These are phyloP conservation scores for Fusarium domesticum DNA, from an alignment of 2,329 filamentous ascomycete species.

Conservation along the genomic window DNA sequence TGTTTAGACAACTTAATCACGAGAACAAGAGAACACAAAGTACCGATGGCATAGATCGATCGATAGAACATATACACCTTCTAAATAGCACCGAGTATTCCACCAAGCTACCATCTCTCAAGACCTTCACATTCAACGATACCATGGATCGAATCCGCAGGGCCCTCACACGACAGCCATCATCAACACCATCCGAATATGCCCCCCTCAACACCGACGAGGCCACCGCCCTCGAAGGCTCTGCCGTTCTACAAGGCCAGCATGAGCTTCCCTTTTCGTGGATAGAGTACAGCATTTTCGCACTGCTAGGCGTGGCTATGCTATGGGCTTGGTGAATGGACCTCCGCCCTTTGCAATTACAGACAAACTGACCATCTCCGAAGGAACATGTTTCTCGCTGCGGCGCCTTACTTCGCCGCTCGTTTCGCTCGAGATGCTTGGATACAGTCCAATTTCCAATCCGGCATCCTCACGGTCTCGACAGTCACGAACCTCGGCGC, in stretches of 20 bases:
- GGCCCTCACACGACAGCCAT: slow-evolving; percentile 21
- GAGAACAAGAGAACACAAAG: too few species aligned
- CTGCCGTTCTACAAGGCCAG: slow-evolving; percentile 31
- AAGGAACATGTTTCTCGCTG: slow-evolving; percentile 98
- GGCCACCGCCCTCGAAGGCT: slow-evolving; percentile 26
- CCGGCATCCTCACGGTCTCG: slow-evolving; percentile 81
- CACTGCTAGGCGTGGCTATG: slow-evolving; percentile 86
- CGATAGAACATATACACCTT: too few species aligned
- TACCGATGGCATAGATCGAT: too few species aligned
- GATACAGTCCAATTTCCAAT: slow-evolving; percentile 81
- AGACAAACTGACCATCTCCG: slow-evolving; percentile 6
- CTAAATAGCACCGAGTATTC: too few species aligned
- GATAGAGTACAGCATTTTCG: slow-evolving; percentile 82
- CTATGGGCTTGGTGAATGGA: slow-evolving; percentile 87
- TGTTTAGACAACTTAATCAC: too few species aligned
- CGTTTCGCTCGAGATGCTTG: slow-evolving; percentile 71
- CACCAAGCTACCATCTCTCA: neutral
- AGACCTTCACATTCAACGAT: slow-evolving; percentile 1
- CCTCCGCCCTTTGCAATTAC: neutral
- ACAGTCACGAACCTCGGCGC: slow-evolving; percentile 77
- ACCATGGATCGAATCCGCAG: slow-evolving; percentile 30
- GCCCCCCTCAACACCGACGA: slow-evolving; percentile 34
- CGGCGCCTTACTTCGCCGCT: slow-evolving; percentile 85
- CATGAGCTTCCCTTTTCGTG: slow-evolving; percentile 67
- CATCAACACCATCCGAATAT: slow-evolving; percentile 30